Evolutionary conservation across 2,329 filamentous ascomycete species (phyloP), one percentile per base, ranked within the genome.

Genomic region (Alternaria burnsii): DNA sequence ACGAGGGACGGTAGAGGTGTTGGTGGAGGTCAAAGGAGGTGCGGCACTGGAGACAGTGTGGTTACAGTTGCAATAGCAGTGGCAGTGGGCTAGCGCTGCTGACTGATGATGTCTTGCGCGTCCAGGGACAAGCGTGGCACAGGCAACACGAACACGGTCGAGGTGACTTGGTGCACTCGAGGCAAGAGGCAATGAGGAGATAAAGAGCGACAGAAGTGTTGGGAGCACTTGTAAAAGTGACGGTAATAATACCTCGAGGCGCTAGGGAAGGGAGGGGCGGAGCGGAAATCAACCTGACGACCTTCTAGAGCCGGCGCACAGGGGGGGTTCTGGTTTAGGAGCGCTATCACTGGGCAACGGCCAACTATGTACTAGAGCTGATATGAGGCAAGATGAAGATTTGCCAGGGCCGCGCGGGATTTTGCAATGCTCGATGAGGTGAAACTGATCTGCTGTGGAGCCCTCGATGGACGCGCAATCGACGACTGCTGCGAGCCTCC

Each of bases 381-480:
- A 43, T 55, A 26, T 46, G 46, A 52, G 58, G 57, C 47, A 44
- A 66, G 59, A 66, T 68, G 67, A 68, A 55, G 63, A 60, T 56
- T 63, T 53, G 51, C 61, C 62, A 64, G 63, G 61, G 57, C 51
- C 41, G 61, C 63, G 61, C 61, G 62, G 66, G 58, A 66, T 60
- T 62, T 58, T 52, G 60, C 61, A 61, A 47, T 41, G 41, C 46
- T 36, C 48, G 48, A 59, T 66, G 54, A 66, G 55, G 50, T 75
- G 74, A 77, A 77, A 76, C 74, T 62, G 71, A 73, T 71, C 67
- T 69, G 69, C 71, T 64, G 68, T 65, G 61, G 68, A 65, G 58
- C 61, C 61, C 55, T 57, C 47, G 36, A 58, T 68, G 71, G 67
- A 75, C 75, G 71, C 73, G 75, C 73, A 77, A 77, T 67, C 72